These are phyloP conservation scores for Dioscorea zingiberensis DNA, from an alignment of 106 monocot species.

Conservation along the genomic window DNA sequence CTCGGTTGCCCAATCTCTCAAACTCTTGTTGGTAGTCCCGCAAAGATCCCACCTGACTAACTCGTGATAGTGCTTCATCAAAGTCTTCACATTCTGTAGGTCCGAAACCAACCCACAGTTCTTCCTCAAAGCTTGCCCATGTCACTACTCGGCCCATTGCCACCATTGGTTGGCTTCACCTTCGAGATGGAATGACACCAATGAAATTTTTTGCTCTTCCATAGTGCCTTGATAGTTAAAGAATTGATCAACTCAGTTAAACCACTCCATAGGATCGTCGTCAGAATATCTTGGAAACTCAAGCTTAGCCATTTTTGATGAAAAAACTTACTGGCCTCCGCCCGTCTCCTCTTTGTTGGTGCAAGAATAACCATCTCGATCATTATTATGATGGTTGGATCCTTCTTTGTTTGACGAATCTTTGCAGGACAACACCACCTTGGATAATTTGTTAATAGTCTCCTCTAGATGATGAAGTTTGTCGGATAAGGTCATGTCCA, in stretches of 20 bases:
- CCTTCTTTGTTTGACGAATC: background rate
- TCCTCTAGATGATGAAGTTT: background rate
- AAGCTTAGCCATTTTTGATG: background rate
- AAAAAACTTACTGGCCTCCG: background rate
- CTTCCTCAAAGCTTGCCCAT: background rate
- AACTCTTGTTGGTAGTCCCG: background rate
- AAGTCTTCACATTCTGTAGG: background rate
- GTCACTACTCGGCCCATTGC: background rate
- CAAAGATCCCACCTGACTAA: background rate
- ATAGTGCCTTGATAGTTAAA: background rate
- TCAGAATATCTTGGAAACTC: constrained; percentile 1
- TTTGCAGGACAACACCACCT: too few relatives aligned
- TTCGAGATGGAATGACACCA: constrained; percentile 10
- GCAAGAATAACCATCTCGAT: background rate
- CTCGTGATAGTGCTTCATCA: background rate
- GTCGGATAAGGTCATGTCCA: background rate
- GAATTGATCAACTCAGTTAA: background rate
- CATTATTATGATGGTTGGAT: background rate
- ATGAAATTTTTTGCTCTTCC: background rate
- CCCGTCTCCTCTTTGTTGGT: background rate
- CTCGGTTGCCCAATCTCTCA: background rate
- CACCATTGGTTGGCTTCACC: constrained; percentile 6
- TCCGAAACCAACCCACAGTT: background rate
- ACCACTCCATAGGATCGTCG: constrained; percentile 6
- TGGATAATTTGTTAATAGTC: background rate